Base-by-base conservation (phyloP, 2,329 filamentous ascomycete species). In the Alternaria brassicae region DNA sequence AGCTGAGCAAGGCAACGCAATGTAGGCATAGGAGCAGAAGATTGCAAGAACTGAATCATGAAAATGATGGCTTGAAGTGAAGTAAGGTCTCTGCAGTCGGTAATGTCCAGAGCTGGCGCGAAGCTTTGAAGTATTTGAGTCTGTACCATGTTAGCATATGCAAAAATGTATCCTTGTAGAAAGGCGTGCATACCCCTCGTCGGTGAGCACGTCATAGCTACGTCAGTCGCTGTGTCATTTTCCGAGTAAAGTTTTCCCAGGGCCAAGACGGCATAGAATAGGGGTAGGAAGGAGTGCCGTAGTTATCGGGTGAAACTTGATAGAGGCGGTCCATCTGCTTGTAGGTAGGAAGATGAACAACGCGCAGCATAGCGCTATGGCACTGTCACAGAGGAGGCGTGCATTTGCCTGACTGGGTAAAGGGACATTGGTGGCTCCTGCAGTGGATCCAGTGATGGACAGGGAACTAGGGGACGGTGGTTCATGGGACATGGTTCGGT, bases 311-410 rank as follows among this genome's bases (percentile, higher is more conserved):
- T 2, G 90, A 82, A 21, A 83, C 87, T 64, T 90, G 86, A 77
- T 96, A 97, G 37, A 97, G 84, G 54, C 85, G 85, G 66, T 97
- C 89, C 62, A 97, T 85, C 69, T 87, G 88, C 58, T 86, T 84
- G 78, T 90, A 92, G 0, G 87, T 87, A 0, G 93, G 93, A 49
- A 91, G 83, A 72, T 97, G 93, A 5, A 96, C 86, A 56, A 94
- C 89, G 36, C 91, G 87, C 75, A 90, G 82, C 53, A 90, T 78
- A 23, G 85, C 82, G 63, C 86, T 85, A 90, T 77, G 25, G 87
- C 85, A 71, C 84, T 85, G 54, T 83, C 81, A 73, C 86, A 88
- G 36, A 89, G 77, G 55, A 83, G 78, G 32, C 79, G 80, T 23
- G 87, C 87, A 53, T 85, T 80, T 42, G 84, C 81, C 68, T 81